Evolutionary conservation across 2,329 filamentous ascomycete species (phyloP).

Genomic region (Xylogone sp.): DNA sequence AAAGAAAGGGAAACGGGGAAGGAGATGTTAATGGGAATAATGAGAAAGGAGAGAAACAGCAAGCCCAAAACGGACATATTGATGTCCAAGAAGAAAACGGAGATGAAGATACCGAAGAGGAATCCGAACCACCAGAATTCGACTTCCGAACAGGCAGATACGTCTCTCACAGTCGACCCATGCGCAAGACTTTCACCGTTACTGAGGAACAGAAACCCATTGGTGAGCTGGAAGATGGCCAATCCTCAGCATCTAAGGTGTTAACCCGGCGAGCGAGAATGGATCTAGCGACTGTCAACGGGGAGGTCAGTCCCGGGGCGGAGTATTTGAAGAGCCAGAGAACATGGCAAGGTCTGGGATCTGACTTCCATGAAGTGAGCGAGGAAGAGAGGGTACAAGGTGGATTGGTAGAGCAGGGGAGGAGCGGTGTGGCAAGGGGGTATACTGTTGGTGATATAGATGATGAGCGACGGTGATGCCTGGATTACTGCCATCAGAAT

Average conservation of each 20-base stretch:
- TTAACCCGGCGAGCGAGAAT: constrained; percentile 62
- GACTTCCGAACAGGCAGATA: constrained; percentile 86
- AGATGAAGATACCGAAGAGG: constrained; percentile 54
- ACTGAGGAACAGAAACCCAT: constrained; percentile 1
- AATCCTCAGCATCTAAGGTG: constrained; percentile 37
- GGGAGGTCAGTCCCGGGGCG: constrained; percentile 84
- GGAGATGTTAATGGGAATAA: constrained; percentile 16
- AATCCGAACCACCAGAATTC: constrained; percentile 83
- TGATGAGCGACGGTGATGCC: constrained; percentile 23
- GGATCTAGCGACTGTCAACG: constrained; percentile 77
- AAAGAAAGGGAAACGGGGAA: constrained; percentile 19
- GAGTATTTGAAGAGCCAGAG: constrained; percentile 78
- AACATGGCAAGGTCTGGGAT: constrained; percentile 90
- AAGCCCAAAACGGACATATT: not conserved
- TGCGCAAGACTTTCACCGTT: constrained; percentile 37
- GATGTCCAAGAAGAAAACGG: constrained; percentile 16
- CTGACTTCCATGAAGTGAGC: constrained; percentile 70
- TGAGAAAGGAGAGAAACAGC: not conserved
- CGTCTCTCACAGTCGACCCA: constrained; percentile 73
- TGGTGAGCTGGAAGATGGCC: constrained; percentile 24
- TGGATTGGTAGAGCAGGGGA: constrained; percentile 76
- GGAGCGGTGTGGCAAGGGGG: constrained; percentile 82
- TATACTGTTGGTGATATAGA: constrained; percentile 69
- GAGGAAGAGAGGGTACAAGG: constrained; percentile 52
- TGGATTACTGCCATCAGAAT: not conserved